Evolutionary conservation across 1,139 yeast species (phyloP), one percentile per base, ranked within the genome.

Genomic region (Candida pseudocylindracea): DNA sequence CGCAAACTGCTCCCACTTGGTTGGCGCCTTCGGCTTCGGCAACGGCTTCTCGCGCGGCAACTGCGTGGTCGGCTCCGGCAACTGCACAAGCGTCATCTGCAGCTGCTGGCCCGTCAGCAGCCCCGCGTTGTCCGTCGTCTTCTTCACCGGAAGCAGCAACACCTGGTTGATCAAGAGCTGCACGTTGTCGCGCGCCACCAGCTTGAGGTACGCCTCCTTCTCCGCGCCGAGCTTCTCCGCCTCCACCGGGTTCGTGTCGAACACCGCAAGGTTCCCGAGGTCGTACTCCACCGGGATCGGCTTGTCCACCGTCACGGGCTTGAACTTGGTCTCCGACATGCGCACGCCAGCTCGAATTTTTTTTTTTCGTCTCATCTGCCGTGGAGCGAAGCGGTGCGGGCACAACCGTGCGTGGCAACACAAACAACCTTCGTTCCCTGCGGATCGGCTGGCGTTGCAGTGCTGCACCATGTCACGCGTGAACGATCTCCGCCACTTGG

Each of bases 1-100:
- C 39, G 99, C 99, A 60, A 91, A 91, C 50, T 67, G 67, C 57
- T 91, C 94, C 99, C 99, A 91, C 57, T 75, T 83, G 42, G 98
- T 85, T 41, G 73, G 76, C 34, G 91, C 75, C 59, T 80, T 88
- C 36, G 80, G 72, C 56, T 83, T 83, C 36, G 98, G 99, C 44
- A 91, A 56, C 29, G 94, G 73, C 58, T 88, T 88, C 54, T 88
- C 99, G 60, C 99, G 70, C 35, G 99, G 99, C 41, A 88, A 63
- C 36, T 57, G 64, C 24, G 93, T 76, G 26, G 66, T 55, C 15
- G 95, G 93, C 34, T 72, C 88, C 15, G 98, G 98, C 37, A 88
- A 62, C 45, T 68, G 73, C 36, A 88, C 70, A 41, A 88, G 64
- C 6, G 94, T 75, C 67, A 85, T 72, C 36, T 80, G 66, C 10